A percentile compares a stretch with the other conserved stretches of the same genome.
These are phyloP conservation scores for Microsporum ferrugineum DNA, from an alignment of 2,329 filamentous ascomycete genomes.

Conservation along the genomic window DNA sequence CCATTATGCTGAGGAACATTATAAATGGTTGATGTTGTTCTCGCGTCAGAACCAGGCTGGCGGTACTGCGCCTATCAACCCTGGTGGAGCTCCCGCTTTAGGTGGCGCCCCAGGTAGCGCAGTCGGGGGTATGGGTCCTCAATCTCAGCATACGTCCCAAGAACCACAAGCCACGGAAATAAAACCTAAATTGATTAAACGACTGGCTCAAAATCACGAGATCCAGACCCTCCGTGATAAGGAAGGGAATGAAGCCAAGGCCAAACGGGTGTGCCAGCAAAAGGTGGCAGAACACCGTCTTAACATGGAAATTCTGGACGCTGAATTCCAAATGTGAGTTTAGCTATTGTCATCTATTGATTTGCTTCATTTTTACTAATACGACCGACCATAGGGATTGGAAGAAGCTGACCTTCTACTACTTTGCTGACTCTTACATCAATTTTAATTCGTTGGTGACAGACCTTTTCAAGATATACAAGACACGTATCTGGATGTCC, in stretches of 20 bases:
- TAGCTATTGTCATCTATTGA: neutral
- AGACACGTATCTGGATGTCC: slow-evolving; percentile 99
- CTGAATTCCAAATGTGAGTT: slow-evolving; percentile 93
- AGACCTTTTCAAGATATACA: slow-evolving; percentile 98
- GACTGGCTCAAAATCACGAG: slow-evolving; percentile 83
- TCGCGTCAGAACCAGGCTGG: slow-evolving; percentile 57
- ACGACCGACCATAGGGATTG: slow-evolving; percentile 58
- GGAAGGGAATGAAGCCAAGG: slow-evolving; percentile 94
- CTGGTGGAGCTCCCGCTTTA: slow-evolving; percentile 49
- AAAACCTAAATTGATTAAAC: slow-evolving; percentile 93
- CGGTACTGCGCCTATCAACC: slow-evolving; percentile 28
- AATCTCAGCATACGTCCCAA: slow-evolving; percentile 60
- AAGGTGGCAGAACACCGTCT: slow-evolving; percentile 91
- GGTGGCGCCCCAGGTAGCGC: slow-evolving; percentile 57
- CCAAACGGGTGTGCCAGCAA: slow-evolving; percentile 90
- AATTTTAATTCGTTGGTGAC: slow-evolving; percentile 98
- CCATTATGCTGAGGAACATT: slow-evolving; percentile 87
- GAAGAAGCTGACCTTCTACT: slow-evolving; percentile 98
- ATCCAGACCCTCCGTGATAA: slow-evolving; percentile 83
- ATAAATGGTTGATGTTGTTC: slow-evolving; percentile 98
- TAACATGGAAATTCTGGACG: slow-evolving; percentile 97
- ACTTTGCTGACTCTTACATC: slow-evolving; percentile 95
- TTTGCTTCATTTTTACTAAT: slow-evolving; percentile 4
- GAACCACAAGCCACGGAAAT: slow-evolving; percentile 63
- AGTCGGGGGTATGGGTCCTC: slow-evolving; percentile 66